Evolutionary conservation across 768 basidiomycete genomes (phyloP).

Genomic region (Suillus cothurnatus): DNA sequence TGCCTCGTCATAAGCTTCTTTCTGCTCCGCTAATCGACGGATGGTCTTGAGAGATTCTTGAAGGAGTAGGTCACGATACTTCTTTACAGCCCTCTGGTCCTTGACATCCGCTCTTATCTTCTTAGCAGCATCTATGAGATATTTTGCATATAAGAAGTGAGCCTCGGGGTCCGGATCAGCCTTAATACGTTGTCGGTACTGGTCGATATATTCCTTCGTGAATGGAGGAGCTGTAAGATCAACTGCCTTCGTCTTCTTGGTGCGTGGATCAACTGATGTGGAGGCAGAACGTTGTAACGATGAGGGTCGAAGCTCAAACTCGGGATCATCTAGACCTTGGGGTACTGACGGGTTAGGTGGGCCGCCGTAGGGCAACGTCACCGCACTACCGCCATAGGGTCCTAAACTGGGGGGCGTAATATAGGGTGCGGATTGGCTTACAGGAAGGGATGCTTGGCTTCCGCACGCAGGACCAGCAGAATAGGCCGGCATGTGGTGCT

Average conservation of each 20-base stretch:
- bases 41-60: conserved; percentile 90
- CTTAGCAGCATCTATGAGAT: conserved; percentile 97
- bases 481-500: conserved; percentile 21
- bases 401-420: conserved; percentile 29
- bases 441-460: conserved; percentile 23
- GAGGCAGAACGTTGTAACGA: conserved; percentile 55
- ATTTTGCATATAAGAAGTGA: conserved; percentile 97
- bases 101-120: conserved; percentile 75
- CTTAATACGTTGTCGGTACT: conserved; percentile 97
- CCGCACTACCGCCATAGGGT: conserved; percentile 24
- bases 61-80: conserved; percentile 87
- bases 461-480: conserved; percentile 24
- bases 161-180: conserved; percentile 97
- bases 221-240: conserved; percentile 84
- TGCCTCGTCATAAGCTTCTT: conserved; percentile 90
- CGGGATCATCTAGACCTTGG: conserved; percentile 40
- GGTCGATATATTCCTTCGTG: conserved; percentile 96
- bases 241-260: conserved; percentile 76
- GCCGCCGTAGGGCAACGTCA: conserved; percentile 19
- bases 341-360: conserved; percentile 27
- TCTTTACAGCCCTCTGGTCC: conserved; percentile 83
- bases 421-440: conserved; percentile 35
- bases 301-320: conserved; percentile 59
- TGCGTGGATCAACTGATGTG: conserved; percentile 56
- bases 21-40: conserved; percentile 89